Conservation (phyloP, 306 rosid genomes). For the Castanea crenata region DNA sequence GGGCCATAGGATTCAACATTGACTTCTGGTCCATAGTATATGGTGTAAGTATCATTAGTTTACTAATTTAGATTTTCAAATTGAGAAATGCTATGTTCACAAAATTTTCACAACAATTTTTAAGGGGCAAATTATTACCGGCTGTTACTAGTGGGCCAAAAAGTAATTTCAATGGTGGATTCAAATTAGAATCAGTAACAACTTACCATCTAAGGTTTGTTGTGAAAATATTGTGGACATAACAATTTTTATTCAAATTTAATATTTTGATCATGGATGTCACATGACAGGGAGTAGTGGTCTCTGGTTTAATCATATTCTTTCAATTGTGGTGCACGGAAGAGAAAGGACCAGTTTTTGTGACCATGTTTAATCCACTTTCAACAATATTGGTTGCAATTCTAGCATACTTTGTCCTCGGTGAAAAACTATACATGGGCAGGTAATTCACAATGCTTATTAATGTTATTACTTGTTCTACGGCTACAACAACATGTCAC, state of each 20-base stretch:
- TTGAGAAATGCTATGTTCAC: too few relatives aligned
- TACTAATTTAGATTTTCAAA: neutral
- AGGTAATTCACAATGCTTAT: conserved; percentile 38
- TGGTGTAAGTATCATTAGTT: conserved; percentile 46
- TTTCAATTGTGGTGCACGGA: conserved; percentile 77
- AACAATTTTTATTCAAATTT: neutral
- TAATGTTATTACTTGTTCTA: too few relatives aligned
- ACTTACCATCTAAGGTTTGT: too few relatives aligned
- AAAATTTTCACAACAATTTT: too few relatives aligned
- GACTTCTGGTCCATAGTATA: conserved; percentile 70
- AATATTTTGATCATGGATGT: neutral
- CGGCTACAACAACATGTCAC: too few relatives aligned
- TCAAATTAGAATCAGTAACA: too few relatives aligned
- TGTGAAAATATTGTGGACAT: too few relatives aligned
- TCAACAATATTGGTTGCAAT: conserved; percentile 57
- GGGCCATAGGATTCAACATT: conserved; percentile 64
- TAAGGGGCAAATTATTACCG: too few relatives aligned
- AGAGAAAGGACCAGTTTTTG: conserved; percentile 81
- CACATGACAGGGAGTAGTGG: conserved; percentile 60
- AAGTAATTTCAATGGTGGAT: too few relatives aligned
- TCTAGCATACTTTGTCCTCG: conserved; percentile 72
- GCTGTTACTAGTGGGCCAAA: too few relatives aligned
- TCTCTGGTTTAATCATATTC: conserved; percentile 48
- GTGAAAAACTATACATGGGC: conserved; percentile 75
- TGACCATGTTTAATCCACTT: conserved; percentile 72